These are phyloP conservation scores for Daldinia sp. DNA, from an alignment of 2,329 filamentous ascomycete genomes.

Conservation along the genomic window DNA sequence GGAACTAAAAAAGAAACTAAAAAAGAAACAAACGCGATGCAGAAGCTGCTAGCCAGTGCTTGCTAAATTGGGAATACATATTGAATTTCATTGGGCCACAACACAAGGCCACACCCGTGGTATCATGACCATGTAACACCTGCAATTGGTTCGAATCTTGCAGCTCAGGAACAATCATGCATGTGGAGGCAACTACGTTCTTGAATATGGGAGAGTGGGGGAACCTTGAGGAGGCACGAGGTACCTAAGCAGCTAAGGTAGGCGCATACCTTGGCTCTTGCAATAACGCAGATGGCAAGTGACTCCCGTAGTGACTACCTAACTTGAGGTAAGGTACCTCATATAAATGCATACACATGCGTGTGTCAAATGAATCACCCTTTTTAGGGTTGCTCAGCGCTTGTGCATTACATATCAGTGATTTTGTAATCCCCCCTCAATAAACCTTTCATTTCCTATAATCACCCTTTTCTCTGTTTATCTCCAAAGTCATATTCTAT, in stretches of 20 bases:
- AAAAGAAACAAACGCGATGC: neutral
- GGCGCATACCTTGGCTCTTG: neutral
- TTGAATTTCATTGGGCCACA: constrained; percentile 20
- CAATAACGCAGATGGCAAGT: neutral
- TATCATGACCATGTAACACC: constrained; percentile 31
- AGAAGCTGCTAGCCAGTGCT: constrained; percentile 21
- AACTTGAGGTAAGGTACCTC: neutral
- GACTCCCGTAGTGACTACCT: neutral
- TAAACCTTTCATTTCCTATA: constrained; percentile 24
- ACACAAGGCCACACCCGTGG: constrained; percentile 17
- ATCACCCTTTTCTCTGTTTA: neutral
- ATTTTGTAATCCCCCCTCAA: constrained; percentile 10
- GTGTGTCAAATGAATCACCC: constrained; percentile 3
- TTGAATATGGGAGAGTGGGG: neutral
- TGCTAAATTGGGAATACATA: constrained; percentile 19
- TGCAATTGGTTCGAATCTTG: constrained; percentile 22
- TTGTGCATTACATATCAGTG: constrained; percentile 12
- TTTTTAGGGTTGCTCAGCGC: constrained; percentile 2
- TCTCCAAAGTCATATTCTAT: constrained; percentile 24
- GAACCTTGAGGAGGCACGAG: no score
- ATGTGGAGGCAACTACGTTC: neutral
- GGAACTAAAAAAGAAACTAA: neutral
- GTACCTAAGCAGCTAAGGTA: no score
- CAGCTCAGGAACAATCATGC: neutral
- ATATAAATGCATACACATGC: constrained; percentile 4